Conservation (phyloP, 78 protist genomes). For the Monosiga brevicollis region DNA sequence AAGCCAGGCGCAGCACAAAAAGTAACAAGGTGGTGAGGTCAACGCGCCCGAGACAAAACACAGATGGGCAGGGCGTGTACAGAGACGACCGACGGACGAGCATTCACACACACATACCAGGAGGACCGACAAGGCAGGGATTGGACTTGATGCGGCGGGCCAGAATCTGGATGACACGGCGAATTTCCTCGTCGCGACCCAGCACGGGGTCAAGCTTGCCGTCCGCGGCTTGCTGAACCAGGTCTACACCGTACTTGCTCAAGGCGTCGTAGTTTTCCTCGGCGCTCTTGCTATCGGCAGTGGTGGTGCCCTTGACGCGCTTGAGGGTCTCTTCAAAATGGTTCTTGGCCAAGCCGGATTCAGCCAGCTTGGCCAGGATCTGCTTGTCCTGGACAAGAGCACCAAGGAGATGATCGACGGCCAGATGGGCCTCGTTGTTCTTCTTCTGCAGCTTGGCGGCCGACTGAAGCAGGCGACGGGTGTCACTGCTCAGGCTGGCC, state of each 20-base stretch:
- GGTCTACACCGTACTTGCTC: constrained; percentile 66
- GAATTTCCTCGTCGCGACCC: constrained; percentile 93
- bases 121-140: constrained; percentile 95
- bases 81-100: neutral
- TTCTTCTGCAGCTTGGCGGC: neutral
- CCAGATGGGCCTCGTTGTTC: neutral
- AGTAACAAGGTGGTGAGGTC: no score
- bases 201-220: constrained; percentile 97
- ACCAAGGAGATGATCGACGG: constrained; percentile 1
- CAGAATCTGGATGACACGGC: constrained; percentile 71
- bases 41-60: neutral
- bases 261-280: constrained; percentile 54
- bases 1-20: no score
- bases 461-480: neutral
- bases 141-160: constrained; percentile 93
- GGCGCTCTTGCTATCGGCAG: constrained; percentile 20
- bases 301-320: neutral
- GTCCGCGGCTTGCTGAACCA: constrained; percentile 62
- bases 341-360: neutral
- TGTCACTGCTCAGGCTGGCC: neutral
- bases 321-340: neutral
- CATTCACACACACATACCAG: constrained; percentile 67
- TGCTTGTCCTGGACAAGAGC: neutral
- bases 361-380: no score
- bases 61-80: neutral